Evolutionary conservation across 2,329 filamentous ascomycete species (phyloP), one percentile per base, ranked within the genome.

Genomic region (Sclerotiophoma versabilis): DNA sequence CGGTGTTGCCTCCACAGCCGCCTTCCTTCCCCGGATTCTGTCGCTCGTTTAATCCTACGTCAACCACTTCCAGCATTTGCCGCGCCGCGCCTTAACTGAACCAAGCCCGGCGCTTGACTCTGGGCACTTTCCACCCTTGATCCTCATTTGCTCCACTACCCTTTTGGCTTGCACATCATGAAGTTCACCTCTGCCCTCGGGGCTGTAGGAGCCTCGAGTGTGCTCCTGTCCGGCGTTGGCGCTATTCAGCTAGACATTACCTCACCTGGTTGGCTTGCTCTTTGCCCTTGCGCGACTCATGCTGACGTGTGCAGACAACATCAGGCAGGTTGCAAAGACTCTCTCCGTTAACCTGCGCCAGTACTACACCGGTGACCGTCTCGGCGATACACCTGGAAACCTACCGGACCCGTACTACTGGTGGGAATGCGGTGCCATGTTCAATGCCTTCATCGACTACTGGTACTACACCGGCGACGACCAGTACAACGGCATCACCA

Each of bases 281-380:
- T 25, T 19, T 33, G 39, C 26, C 17, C 10, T 15, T n/a, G 19
- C 42, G 14, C 48, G 17, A 36, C 33, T 32, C 32, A 12, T 20
- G 30, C 62, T 70, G 43, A 69, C 54, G 34, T 32, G 5, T n/a
- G 15, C 63, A 89, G 87, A 76, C 27, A 89, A 86, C 0, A 82
- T 91, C 64, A 83, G 82, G 60, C 78, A 79, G 57, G 86, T 85
- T 5, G 82, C 87, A 15, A 83, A 81, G 58, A 84, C 82, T 1
- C 75, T 89, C 46, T 87, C 87, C 5, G 78, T 80, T 44, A 86
- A 82, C 39, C 77, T 87, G 64, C 85, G 89, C 79, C 79, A 79
- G 34, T 88, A 85, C 72, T 90, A 90, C 73, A 81, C 79, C 1
- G 87, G 87, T 42, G 87, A 88, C 64, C 75, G 78, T 26, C 81